Evolutionary conservation across 23 red algal species (phyloP).

Genomic region (Chondrus crispus): DNA sequence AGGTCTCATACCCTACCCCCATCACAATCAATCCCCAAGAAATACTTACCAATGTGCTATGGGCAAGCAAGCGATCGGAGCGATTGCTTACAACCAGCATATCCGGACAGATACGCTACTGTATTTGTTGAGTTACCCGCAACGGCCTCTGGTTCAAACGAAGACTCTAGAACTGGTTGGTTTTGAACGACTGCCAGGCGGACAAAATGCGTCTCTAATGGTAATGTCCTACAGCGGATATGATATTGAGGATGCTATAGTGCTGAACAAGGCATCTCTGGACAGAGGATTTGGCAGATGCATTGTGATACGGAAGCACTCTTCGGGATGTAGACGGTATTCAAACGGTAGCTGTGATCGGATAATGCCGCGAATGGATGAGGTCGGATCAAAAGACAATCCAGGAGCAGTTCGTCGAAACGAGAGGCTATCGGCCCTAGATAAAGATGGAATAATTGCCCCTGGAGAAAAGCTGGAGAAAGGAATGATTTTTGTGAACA

Average conservation of each 20-base stretch:
- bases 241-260: constrained; percentile 98
- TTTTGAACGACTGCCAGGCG: constrained; percentile 86
- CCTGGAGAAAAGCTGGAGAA: constrained; percentile 51
- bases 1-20: constrained; percentile 90
- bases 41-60: constrained; percentile 99
- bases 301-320: constrained; percentile 81
- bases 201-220: constrained; percentile 90
- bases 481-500: constrained; percentile 84
- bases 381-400: background rate
- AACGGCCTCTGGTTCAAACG: constrained; percentile 81
- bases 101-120: constrained; percentile 87
- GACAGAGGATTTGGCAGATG: constrained; percentile 96
- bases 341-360: constrained; percentile 58
- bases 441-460: constrained; percentile 73
- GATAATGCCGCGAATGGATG: constrained; percentile 49
- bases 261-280: constrained; percentile 87
- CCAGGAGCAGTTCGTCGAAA: background rate
- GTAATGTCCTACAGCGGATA: constrained; percentile 96
- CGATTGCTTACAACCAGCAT: constrained; percentile 95
- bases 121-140: constrained; percentile 86
- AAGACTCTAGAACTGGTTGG: constrained; percentile 58
- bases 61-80: constrained; percentile 97
- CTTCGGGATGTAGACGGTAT: constrained; percentile 55
- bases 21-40: constrained; percentile 97
- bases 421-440: constrained; percentile 45